Evolutionary conservation across 352 stramenopile genomes (phyloP).

Genomic region (Phytophthora brassicae): DNA sequence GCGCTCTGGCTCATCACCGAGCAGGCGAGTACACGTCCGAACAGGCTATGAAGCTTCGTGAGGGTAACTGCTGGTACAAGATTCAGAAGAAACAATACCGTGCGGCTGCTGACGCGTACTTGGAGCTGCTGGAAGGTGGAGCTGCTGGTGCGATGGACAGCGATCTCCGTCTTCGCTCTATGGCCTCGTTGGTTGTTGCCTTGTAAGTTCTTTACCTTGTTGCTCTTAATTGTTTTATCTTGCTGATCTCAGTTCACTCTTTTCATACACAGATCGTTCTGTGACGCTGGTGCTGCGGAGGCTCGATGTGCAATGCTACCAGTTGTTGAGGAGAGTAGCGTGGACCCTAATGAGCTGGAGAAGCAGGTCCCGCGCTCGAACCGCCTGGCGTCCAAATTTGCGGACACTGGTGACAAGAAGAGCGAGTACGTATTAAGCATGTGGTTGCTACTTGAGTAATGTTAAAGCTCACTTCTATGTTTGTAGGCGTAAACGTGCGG

Average conservation of each 20-base stretch:
- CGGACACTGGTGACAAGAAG: slow-evolving; percentile 70
- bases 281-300: slow-evolving; percentile 65
- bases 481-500: slow-evolving; percentile 61
- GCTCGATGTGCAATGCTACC: slow-evolving; percentile 69
- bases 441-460: neutral
- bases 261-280: slow-evolving; percentile 56
- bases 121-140: slow-evolving; percentile 71
- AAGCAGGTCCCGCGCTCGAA: slow-evolving; percentile 61
- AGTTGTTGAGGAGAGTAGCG: slow-evolving; percentile 47
- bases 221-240: neutral
- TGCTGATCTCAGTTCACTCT: slow-evolving; percentile 13
- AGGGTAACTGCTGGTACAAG: slow-evolving; percentile 80
- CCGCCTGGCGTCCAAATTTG: slow-evolving; percentile 61
- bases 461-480: slow-evolving; percentile 7
- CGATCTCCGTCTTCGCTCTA: slow-evolving; percentile 70
- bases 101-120: slow-evolving; percentile 59
- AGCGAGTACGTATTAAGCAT: slow-evolving; percentile 58
- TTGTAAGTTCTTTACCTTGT: slow-evolving; percentile 42
- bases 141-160: slow-evolving; percentile 58
- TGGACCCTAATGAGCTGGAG: slow-evolving; percentile 68
- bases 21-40: slow-evolving; percentile 54
- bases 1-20: slow-evolving; percentile 56
- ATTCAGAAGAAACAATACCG: slow-evolving; percentile 79
- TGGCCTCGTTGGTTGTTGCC: slow-evolving; percentile 74
- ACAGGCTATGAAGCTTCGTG: slow-evolving; percentile 68